Evolutionary conservation across 2,329 filamentous ascomycete genomes (phyloP), one percentile per base, ranked within the genome.

Genomic region (Gremmenia infestans): DNA sequence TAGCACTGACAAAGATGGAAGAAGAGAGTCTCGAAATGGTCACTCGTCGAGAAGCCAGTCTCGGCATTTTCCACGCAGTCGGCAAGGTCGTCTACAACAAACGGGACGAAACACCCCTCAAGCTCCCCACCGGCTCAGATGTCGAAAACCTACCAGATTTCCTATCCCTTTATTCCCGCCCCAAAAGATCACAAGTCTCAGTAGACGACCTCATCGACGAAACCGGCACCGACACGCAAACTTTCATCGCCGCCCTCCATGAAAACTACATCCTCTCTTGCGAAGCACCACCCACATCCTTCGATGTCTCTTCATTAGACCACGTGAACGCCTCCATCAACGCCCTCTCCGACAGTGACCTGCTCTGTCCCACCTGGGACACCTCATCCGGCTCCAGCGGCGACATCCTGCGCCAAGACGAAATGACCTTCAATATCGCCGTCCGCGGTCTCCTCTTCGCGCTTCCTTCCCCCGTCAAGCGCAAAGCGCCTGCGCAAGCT

Each of bases 41-140:
- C 22, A 91, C 89, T 0, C 90, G 92, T 67, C 83, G 94, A 54
- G 94, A 97, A 73, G 87, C 89, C 15, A 96, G 87, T 60, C 77
- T 99, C 2, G 94, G 93, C 1, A 91, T 99, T 50, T 99, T 99
- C 68, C 94, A 99, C 70, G 91, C 94, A 0, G 89, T 97, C 12
- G 94, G 93, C 3, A 97, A 94, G 69, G 89, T 99, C 2, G 86
- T 97, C 0, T 96, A 97, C 75, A 99, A 99, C 75, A 99, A 97
- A 70, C 82, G 94, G 47, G 81, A 88, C 22, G 83, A 87, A 28
- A 69, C 59, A 47, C 71, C 72, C 4, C 69, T 71, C 4, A 72
- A 78, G 12, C 63, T 70, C 46, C 65, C 68, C 46, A 56, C 69
- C 8, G 68, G 68, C 8, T 72, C 77, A 35, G 72, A 72, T 17